phyloP scores from a whole-genome alignment of 2,329 filamentous ascomycete species.

The Hypoxylon sp. region DNA sequence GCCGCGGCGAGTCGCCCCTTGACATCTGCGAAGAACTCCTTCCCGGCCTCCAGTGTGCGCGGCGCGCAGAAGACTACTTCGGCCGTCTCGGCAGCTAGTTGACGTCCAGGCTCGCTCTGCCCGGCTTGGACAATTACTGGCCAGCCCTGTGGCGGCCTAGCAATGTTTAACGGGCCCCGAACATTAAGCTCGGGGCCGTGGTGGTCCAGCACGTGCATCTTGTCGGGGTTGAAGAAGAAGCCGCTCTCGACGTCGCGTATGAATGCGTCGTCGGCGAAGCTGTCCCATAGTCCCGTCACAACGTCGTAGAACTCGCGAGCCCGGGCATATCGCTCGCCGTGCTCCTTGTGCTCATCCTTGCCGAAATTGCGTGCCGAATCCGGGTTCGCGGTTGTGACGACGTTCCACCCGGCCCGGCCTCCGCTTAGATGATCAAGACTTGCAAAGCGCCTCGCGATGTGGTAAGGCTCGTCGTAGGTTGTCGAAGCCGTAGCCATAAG shows the following conservation, averaged over 20 bases:
- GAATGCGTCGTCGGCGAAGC: slow-evolving; percentile 67
- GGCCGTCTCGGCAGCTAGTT: slow-evolving; percentile 65
- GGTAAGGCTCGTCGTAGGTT: slow-evolving; percentile 66
- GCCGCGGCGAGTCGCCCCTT: slow-evolving; percentile 60
- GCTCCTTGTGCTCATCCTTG: slow-evolving; percentile 61
- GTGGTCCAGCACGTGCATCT: slow-evolving; percentile 65
- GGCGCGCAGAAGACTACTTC: slow-evolving; percentile 66
- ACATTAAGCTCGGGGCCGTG: slow-evolving; percentile 61
- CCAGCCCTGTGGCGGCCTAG: slow-evolving; percentile 65
- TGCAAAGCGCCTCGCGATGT: slow-evolving; percentile 65
- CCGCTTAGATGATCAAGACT: slow-evolving; percentile 64
- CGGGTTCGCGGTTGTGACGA: slow-evolving; percentile 65
- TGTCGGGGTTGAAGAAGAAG: slow-evolving; percentile 62
- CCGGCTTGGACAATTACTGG: slow-evolving; percentile 67
- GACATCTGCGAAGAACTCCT: slow-evolving; percentile 63
- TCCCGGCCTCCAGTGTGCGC: slow-evolving; percentile 57
- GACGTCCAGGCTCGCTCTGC: slow-evolving; percentile 63
- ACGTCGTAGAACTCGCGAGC: slow-evolving; percentile 66
- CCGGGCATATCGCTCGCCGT: slow-evolving; percentile 62
- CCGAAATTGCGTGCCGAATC: slow-evolving; percentile 66
- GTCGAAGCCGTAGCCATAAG: slow-evolving; percentile 66
- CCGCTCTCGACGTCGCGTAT: slow-evolving; percentile 60
- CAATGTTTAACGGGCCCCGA: slow-evolving; percentile 63
- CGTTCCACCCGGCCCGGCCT: slow-evolving; percentile 66
- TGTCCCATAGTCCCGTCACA: slow-evolving; percentile 65